Evolutionary conservation across 768 basidiomycete species (phyloP), one percentile per base, ranked within the genome.

Genomic region (Tubosaeta sp.): DNA sequence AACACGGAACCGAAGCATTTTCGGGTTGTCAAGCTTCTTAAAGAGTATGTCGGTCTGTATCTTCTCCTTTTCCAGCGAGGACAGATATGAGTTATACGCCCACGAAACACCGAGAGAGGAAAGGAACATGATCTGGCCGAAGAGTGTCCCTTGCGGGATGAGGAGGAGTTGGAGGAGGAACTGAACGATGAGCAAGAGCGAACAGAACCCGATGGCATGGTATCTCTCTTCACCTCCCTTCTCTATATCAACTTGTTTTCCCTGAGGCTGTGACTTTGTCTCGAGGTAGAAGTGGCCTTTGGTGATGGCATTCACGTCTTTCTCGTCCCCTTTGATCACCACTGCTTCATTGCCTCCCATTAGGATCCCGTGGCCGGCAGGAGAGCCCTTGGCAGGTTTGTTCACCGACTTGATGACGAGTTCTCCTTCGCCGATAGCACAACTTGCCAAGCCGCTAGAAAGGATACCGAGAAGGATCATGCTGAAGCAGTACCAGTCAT

Each of bases 111-210:
- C 60, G 32, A 73, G 58, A 6, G 71, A 62, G 13, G 50, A 11
- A 22, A 68, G 47, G 49, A 72, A 72, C 65, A 73, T 59, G 43
- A 64, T 51, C 42, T 72, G 72, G 6, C 72, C 72, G 13, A 72
- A 70, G 4, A 70, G 60, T 1, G 55, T 29, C 6, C 60, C 63
- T 55, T 66, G 67, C 0, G 71, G 71, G 19, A 70, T 57, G 41
- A 72, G 58, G 25, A 72, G 55, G 13, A 72, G 63, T 32, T 72
- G 72, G 17, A 61, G 12, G 34, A 72, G 47, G 55, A 69, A 68
- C 31, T 72, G 70, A 35, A 58, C 33, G 6, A 63, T 31, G 19
- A 70, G 62, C 0, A 69, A 42, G 35, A 72, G 47, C 5, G 67
- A 62, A 31, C 52, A 65, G 31, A 59, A 0, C 4, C 70, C 64